Base-by-base conservation (phyloP, 352 stramenopile genomes). In the Discostella stelligera region DNA sequence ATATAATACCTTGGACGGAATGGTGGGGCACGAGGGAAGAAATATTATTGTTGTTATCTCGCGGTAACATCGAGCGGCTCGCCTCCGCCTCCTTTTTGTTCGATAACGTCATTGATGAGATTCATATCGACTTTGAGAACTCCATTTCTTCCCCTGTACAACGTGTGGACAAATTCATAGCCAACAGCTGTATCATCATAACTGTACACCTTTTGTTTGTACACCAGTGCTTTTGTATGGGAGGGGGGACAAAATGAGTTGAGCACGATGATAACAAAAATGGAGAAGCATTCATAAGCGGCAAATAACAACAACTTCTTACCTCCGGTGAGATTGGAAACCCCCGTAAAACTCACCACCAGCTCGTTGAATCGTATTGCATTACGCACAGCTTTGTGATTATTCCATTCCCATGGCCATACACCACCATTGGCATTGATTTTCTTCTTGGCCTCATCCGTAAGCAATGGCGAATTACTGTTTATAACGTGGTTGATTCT, bases 191-290 rank as follows among this genome's bases (percentile, higher is more conserved):
- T 54, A 72, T 61, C 53, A 11, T 46, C 53, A 61, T 23, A 61
- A 41, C 83, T 72, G 53, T 90, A 92, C 46, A 90, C 87, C 54
- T 90, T 88, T 72, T 92, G 86, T 50, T 75, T 79, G 63, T 90
- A 92, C 6, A 92, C 86, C 70, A 78, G 55, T 37, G 64, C 71
- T 27, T 72, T 39, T 44, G 46, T 44, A 8, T 3, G 37, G 37
- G 37, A 14, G 37, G 11, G 37, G 37, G 23, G 13, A 41, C 3
- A 10, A 10, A 11, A 14, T 44, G 11, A 3, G 11, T 10, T 44
- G 13, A 14, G 7, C 2, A 44, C 37, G 7, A 10, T 11, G 37
- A 32, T 14, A 44, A 14, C 2, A 44, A 2, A 2, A 11, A 44
- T 14, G 37, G 37, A 8, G 37, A 44, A 10, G 37, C 0, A 10